These are phyloP conservation scores for Acer campestre DNA, from an alignment of 345 rosid species.

Conservation along the genomic window DNA sequence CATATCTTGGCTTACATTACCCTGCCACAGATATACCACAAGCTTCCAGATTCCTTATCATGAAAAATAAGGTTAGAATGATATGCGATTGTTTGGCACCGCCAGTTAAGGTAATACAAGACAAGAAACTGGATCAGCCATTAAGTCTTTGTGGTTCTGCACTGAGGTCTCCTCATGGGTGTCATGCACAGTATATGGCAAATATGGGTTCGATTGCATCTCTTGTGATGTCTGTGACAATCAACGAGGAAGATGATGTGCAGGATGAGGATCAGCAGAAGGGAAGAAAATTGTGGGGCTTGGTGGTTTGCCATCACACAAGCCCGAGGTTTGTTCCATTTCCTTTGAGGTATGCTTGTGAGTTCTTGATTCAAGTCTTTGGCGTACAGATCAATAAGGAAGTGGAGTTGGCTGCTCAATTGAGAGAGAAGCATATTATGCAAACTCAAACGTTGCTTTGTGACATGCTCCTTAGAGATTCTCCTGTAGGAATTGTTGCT, in stretches of 20 bases:
- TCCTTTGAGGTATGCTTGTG: constrained; percentile 85
- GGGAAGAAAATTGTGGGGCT: constrained; percentile 74
- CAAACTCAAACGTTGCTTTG: constrained; percentile 73
- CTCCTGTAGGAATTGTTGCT: constrained; percentile 77
- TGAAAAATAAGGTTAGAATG: constrained; percentile 87
- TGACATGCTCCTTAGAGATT: constrained; percentile 86
- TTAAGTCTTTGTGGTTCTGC: constrained; percentile 78
- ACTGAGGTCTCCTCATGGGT: constrained; percentile 84
- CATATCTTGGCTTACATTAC: constrained; percentile 81
- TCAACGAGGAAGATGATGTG: constrained; percentile 60
- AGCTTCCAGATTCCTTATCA: constrained; percentile 82
- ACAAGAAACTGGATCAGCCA: constrained; percentile 58
- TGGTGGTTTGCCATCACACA: constrained; percentile 90
- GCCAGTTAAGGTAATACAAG: constrained; percentile 71
- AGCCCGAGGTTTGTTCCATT: constrained; percentile 76
- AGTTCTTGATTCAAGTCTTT: constrained; percentile 78
- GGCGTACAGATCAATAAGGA: constrained; percentile 78
- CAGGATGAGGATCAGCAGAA: constrained; percentile 42
- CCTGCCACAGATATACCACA: constrained; percentile 92
- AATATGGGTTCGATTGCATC: constrained; percentile 86
- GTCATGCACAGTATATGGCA: constrained; percentile 82
- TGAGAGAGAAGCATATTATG: constrained; percentile 74
- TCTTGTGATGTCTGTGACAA: constrained; percentile 83
- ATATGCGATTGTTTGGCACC: constrained; percentile 70
- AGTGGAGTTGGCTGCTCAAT: constrained; percentile 63